Percentiles rank a stretch among this genome's conserved stretches.
phyloP scores from a whole-genome alignment of 2,329 filamentous ascomycete genomes.

The Aspergillus ochraceus region DNA sequence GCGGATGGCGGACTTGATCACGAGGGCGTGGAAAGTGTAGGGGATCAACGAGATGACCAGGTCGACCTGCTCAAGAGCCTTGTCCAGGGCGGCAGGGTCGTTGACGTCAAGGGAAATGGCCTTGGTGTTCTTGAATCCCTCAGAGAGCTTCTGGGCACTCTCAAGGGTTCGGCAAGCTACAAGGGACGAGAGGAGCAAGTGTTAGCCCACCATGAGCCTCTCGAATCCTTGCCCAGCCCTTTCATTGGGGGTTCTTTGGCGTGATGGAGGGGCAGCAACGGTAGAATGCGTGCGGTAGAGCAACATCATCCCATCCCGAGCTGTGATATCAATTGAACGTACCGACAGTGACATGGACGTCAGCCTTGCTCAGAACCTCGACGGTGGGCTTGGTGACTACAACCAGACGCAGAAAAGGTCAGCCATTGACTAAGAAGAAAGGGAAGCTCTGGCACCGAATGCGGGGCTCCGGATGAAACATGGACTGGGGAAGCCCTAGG shows the following conservation, averaged over 20 bases:
- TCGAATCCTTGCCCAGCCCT: not conserved
- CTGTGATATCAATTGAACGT: slow-evolving; percentile 28
- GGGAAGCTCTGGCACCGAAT: slow-evolving; percentile 5
- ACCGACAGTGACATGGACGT: slow-evolving; percentile 66
- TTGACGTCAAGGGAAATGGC: slow-evolving; percentile 84
- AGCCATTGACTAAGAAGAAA: slow-evolving; percentile 10
- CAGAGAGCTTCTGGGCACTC: slow-evolving; percentile 71
- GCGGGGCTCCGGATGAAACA: slow-evolving; percentile 13
- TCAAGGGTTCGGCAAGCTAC: slow-evolving; percentile 79
- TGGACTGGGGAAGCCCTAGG: not conserved
- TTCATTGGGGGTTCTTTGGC: not conserved
- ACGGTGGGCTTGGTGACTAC: slow-evolving; percentile 63
- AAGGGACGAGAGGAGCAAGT: not conserved
- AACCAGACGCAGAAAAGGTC: slow-evolving; percentile 1
- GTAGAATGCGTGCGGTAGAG: not conserved
- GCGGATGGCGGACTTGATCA: slow-evolving; percentile 91
- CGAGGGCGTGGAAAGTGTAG: slow-evolving; percentile 82
- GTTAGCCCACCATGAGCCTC: not conserved
- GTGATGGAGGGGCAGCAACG: not conserved
- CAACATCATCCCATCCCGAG: not conserved
- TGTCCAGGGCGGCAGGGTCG: slow-evolving; percentile 73
- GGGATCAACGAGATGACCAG: slow-evolving; percentile 82
- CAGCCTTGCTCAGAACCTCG: slow-evolving; percentile 62
- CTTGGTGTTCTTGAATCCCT: slow-evolving; percentile 68
- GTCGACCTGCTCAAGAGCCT: slow-evolving; percentile 75